Percentiles rank a stretch among this genome's conserved stretches.
Conservation (phyloP, 2,329 filamentous ascomycete genomes). For the Xylariaceae sp. region DNA sequence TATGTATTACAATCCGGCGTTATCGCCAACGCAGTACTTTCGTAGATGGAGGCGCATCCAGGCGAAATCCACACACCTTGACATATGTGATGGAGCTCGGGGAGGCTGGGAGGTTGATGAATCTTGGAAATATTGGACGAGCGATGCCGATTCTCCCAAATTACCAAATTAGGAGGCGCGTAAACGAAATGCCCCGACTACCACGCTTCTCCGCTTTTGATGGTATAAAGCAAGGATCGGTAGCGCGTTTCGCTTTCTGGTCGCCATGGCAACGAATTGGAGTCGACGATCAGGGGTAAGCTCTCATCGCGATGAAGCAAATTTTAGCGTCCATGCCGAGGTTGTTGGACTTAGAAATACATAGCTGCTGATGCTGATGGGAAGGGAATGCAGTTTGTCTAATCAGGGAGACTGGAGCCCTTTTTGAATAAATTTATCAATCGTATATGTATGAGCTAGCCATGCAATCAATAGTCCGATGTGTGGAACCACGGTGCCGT, state of each 20-base stretch:
- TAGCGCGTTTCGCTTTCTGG: constrained; percentile 25
- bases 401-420: constrained; percentile 6
- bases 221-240: constrained; percentile 13
- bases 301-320: constrained; percentile 11
- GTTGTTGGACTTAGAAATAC: neutral
- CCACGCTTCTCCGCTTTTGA: constrained; percentile 27
- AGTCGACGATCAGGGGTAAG: constrained; percentile 31
- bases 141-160: neutral
- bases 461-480: constrained; percentile 2
- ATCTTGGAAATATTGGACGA: neutral
- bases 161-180: constrained; percentile 17
- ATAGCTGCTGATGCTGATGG: too few relatives aligned
- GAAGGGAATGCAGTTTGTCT: constrained; percentile 14
- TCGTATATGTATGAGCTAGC: neutral
- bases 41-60: neutral
- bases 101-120: neutral
- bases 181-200: constrained; percentile 19
- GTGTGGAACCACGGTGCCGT: neutral
- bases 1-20: neutral
- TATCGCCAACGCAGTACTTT: neutral
- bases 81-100: constrained; percentile 18
- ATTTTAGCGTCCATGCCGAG: constrained; percentile 10
- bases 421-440: constrained; percentile 22
- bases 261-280: constrained; percentile 32
- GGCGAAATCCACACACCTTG: neutral